These are phyloP conservation scores for Quillaja saponaria DNA, from an alignment of 306 rosid species.

Conservation along the genomic window DNA sequence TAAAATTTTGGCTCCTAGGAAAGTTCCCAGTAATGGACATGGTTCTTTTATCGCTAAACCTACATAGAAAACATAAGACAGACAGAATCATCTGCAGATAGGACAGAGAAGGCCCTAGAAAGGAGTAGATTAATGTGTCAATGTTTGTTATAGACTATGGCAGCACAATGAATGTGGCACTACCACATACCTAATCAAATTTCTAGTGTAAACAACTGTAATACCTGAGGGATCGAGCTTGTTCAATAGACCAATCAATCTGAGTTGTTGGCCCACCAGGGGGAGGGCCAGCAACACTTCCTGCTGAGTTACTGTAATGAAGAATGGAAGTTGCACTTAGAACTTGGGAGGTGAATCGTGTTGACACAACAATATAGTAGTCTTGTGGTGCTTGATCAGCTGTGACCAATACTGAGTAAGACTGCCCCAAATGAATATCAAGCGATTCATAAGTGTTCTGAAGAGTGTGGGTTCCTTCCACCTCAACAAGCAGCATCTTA, in stretches of 20 bases:
- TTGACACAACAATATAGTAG: conserved; percentile 66
- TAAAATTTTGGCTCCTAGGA: background rate
- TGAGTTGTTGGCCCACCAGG: conserved; percentile 75
- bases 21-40: no score
- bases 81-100: background rate
- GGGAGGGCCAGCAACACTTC: conserved; percentile 55
- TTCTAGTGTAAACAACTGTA: background rate
- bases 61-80: no score
- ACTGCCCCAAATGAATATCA: conserved; percentile 84
- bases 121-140: conserved; percentile 2
- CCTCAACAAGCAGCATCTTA: conserved; percentile 73
- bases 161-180: background rate
- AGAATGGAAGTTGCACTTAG: conserved; percentile 58
- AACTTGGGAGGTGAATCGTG: conserved; percentile 68
- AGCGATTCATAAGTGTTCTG: conserved; percentile 77
- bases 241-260: conserved; percentile 80
- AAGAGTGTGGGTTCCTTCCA: conserved; percentile 84
- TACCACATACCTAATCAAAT: background rate
- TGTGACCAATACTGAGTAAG: conserved; percentile 71
- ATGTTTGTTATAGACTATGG: background rate
- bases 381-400: conserved; percentile 76
- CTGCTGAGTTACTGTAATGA: conserved; percentile 68
- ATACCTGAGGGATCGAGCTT: conserved; percentile 77
- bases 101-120: no score
- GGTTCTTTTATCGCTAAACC: no score